These are phyloP conservation scores for Pythium monospermum DNA, from an alignment of 352 stramenopile species.

Conservation along the genomic window DNA sequence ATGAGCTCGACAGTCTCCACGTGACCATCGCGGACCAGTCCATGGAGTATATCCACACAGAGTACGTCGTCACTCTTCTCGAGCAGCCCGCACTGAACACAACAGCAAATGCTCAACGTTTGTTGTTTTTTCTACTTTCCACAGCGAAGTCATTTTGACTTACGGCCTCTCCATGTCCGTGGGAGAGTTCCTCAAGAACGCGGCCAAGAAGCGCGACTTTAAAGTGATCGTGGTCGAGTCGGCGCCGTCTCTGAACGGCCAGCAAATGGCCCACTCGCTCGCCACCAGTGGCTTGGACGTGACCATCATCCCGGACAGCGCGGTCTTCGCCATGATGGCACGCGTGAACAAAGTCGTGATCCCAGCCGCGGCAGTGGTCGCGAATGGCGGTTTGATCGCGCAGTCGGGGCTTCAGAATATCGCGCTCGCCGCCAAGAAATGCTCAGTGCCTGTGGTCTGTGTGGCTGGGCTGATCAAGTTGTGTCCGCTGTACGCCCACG, in stretches of 20 bases:
- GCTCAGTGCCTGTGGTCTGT: slow-evolving; percentile 96
- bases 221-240: slow-evolving; percentile 95
- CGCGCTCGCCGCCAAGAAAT: slow-evolving; percentile 93
- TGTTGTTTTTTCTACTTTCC: too few relatives aligned
- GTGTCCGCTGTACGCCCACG: slow-evolving; percentile 97
- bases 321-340: slow-evolving; percentile 97
- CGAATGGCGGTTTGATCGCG: slow-evolving; percentile 96
- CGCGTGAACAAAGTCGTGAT: slow-evolving; percentile 97
- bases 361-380: slow-evolving; percentile 94
- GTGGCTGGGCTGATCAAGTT: slow-evolving; percentile 97
- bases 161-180: slow-evolving; percentile 91
- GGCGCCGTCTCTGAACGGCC: slow-evolving; percentile 89
- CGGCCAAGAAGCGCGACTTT: slow-evolving; percentile 92
- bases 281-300: slow-evolving; percentile 90
- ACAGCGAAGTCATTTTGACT: slow-evolving; percentile 94
- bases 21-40: slow-evolving; percentile 96
- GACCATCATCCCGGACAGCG: slow-evolving; percentile 96
- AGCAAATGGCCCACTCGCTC: slow-evolving; percentile 86
- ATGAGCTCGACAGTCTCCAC: slow-evolving; percentile 94
- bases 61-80: slow-evolving; percentile 43
- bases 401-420: slow-evolving; percentile 95
- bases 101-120: too few relatives aligned
- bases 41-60: slow-evolving; percentile 95
- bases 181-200: slow-evolving; percentile 87
- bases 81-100: too few relatives aligned